These are phyloP conservation scores for Solanum pinnatisectum DNA, from an alignment of 257 asterid species.

Conservation along the genomic window DNA sequence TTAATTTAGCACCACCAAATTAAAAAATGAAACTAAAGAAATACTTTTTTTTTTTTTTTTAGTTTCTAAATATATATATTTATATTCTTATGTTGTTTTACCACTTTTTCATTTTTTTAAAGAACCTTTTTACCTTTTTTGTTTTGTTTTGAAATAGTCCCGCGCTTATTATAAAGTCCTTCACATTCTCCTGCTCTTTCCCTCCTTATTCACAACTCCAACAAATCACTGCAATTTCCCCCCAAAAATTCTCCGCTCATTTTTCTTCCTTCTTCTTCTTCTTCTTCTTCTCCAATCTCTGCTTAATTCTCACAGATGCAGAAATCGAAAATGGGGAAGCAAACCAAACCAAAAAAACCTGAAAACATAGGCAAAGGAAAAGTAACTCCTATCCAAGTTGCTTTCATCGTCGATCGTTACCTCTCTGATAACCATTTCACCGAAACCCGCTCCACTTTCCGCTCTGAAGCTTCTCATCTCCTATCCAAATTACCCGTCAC, in stretches of 20 bases:
- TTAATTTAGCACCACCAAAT: too few species aligned
- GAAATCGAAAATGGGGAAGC: constrained; percentile 43
- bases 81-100: not conserved
- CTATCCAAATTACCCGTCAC: constrained; percentile 70
- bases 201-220: not conserved
- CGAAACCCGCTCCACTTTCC: constrained; percentile 52
- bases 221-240: not conserved
- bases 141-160: not conserved
- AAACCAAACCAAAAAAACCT: constrained; percentile 22
- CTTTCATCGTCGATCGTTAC: constrained; percentile 88
- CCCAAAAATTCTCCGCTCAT: not conserved
- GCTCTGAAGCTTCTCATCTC: constrained; percentile 72
- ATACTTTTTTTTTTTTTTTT: too few species aligned
- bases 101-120: not conserved
- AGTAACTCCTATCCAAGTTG: constrained; percentile 74
- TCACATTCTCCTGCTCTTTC: not conserved
- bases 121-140: not conserved
- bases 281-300: not conserved
- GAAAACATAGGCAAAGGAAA: constrained; percentile 68
- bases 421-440: constrained; percentile 50
- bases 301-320: not conserved
- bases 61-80: too few species aligned
- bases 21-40: too few species aligned
- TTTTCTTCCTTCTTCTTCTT: not conserved
- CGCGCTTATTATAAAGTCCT: not conserved